Conservation (phyloP, 148 eudicot genomes). For the Silene latifolia region DNA sequence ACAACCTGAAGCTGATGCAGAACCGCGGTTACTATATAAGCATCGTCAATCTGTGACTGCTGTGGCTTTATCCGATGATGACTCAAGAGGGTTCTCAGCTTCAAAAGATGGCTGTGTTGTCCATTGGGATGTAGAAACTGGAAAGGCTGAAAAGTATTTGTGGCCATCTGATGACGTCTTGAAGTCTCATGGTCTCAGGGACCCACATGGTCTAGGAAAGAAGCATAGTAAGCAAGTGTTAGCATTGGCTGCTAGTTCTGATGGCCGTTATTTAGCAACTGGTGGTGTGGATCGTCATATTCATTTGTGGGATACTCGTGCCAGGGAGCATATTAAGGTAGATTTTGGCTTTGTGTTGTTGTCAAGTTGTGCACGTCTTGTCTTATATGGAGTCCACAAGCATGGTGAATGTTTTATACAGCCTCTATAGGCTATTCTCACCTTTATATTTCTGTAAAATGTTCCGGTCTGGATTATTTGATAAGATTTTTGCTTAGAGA, state of each 20-base stretch:
- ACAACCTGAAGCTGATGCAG: constrained; percentile 48
- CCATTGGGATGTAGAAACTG: constrained; percentile 87
- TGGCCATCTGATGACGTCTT: constrained; percentile 79
- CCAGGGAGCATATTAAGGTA: constrained; percentile 83
- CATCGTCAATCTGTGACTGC: constrained; percentile 84
- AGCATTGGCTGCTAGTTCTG: constrained; percentile 82
- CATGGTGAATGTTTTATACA: not conserved
- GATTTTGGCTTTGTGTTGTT: not conserved
- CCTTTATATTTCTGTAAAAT: not conserved
- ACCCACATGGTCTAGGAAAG: constrained; percentile 58
- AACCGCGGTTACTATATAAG: constrained; percentile 51
- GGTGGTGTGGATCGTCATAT: constrained; percentile 93
- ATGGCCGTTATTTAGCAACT: constrained; percentile 87
- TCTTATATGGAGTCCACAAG: not conserved
- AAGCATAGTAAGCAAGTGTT: constrained; percentile 72
- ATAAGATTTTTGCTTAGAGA: not conserved
- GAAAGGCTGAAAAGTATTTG: constrained; percentile 63
- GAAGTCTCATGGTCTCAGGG: constrained; percentile 66
- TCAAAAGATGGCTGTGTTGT: constrained; percentile 81
- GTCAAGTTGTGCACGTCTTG: not conserved
- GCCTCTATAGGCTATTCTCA: not conserved
- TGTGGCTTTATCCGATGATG: constrained; percentile 79
- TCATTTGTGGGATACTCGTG: constrained; percentile 93
- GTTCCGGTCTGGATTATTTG: not conserved
- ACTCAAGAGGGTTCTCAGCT: constrained; percentile 80